Percentiles rank a stretch among this genome's conserved stretches.
Evolutionary conservation across 257 asterid genomes (phyloP).

Genomic region (Voacanga thouarsii): DNA sequence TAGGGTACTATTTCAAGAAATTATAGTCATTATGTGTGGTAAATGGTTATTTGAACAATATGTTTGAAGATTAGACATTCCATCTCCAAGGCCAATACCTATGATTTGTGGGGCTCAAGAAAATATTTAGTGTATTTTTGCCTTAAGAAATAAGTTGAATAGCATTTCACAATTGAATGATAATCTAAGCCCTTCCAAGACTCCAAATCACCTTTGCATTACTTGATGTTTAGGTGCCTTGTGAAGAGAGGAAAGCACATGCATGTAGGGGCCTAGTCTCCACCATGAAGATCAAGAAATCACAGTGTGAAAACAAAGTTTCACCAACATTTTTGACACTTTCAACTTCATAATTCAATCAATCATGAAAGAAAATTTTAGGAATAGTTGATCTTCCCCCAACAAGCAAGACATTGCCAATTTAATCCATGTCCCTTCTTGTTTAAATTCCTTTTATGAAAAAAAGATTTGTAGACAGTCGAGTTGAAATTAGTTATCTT

Average conservation of each 20-base stretch:
- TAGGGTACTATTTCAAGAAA: not conserved
- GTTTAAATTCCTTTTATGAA: no score
- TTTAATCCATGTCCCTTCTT: no score
- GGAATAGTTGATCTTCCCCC: no score
- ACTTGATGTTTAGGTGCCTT: conserved; percentile 10
- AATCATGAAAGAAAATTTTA: no score
- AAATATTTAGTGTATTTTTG: not conserved
- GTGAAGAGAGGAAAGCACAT: conserved; percentile 20
- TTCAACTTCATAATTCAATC: not conserved
- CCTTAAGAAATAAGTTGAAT: not conserved
- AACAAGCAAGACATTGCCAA: no score
- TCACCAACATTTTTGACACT: no score
- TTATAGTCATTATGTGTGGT: not conserved
- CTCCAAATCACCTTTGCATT: not conserved
- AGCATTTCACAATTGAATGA: not conserved
- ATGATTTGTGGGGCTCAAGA: conserved; percentile 7
- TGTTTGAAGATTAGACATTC: not conserved
- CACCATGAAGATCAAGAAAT: not conserved
- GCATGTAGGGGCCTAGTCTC: not conserved
- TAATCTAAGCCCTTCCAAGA: not conserved
- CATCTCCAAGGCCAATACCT: not conserved
- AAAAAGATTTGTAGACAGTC: no score
- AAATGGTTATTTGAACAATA: not conserved
- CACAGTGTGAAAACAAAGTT: not conserved
- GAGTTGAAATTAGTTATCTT: not conserved